Evolutionary conservation across 2,329 filamentous ascomycete species (phyloP).

Genomic region (Pseudogymnoascus verrucosus): DNA sequence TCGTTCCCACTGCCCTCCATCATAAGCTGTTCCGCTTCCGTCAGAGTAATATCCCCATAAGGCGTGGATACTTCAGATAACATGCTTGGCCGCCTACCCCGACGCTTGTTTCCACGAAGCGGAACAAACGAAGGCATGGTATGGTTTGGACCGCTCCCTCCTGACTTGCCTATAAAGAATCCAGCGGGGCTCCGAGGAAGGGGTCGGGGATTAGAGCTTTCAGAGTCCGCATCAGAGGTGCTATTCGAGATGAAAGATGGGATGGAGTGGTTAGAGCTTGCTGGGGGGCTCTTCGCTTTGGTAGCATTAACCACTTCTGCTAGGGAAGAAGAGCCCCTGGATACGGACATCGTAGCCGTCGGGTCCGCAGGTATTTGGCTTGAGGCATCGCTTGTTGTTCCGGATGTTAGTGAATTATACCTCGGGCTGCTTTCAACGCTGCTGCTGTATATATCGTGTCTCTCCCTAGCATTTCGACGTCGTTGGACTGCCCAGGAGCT

Average conservation of each 20-base stretch:
- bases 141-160: neutral
- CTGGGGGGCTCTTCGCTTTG: neutral
- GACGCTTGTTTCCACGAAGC: slow-evolving; percentile 10
- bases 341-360: neutral
- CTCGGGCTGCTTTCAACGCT: slow-evolving; percentile 13
- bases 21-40: neutral
- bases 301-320: neutral
- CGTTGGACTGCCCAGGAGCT: slow-evolving; percentile 10
- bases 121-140: slow-evolving; percentile 13
- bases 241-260: neutral
- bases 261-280: neutral
- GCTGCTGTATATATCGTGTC: slow-evolving; percentile 24
- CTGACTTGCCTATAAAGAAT: neutral
- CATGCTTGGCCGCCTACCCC: slow-evolving; percentile 18
- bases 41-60: slow-evolving; percentile 13
- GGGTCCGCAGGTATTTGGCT: neutral
- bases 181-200: neutral
- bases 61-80: slow-evolving; percentile 24
- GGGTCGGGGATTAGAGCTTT: neutral
- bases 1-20: neutral
- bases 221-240: neutral
- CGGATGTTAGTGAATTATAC: slow-evolving; percentile 18
- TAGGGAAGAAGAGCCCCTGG: neutral
- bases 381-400: neutral
- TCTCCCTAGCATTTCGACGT: slow-evolving; percentile 21